Percentiles rank a stretch among this genome's conserved stretches.
Evolutionary conservation across 495 filamentous ascomycete genomes (phyloP).

Genomic region (Podospora fimiseda): DNA sequence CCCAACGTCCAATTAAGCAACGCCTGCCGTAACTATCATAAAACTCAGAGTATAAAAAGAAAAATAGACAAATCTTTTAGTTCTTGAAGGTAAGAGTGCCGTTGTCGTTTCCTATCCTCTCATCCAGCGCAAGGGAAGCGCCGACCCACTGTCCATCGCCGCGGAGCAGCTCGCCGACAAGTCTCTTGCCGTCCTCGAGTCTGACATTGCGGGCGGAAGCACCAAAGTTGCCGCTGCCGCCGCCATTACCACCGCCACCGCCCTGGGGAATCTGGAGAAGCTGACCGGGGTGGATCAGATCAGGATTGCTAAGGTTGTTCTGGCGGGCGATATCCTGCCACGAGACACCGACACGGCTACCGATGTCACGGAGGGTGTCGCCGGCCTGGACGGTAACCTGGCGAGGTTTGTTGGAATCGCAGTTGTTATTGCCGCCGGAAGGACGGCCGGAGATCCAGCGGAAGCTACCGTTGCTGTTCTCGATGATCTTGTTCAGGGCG

Average conservation of each 20-base stretch:
- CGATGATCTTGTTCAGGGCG: constrained; percentile 28
- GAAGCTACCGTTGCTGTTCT: constrained; percentile 30
- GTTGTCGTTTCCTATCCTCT: constrained; percentile 36
- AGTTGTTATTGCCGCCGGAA: constrained; percentile 4
- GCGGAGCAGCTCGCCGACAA: constrained; percentile 34
- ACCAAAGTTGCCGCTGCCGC: constrained; percentile 31
- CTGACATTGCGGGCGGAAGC: constrained; percentile 33
- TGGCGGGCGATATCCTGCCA: constrained; percentile 27
- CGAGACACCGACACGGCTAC: constrained; percentile 13
- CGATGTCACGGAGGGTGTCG: constrained; percentile 32
- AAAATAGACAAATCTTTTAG: background rate
- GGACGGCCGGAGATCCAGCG: constrained; percentile 18
- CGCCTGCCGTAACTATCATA: too few relatives aligned
- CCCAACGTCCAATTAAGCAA: too few relatives aligned
- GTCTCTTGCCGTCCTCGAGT: constrained; percentile 32
- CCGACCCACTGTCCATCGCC: constrained; percentile 29
- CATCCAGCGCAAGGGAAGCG: constrained; percentile 33
- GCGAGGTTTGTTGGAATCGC: background rate
- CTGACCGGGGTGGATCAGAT: constrained; percentile 35
- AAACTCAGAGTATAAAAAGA: background rate
- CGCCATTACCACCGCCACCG: constrained; percentile 19
- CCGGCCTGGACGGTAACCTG: constrained; percentile 27
- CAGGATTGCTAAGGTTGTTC: constrained; percentile 30
- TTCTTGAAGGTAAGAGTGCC: constrained; percentile 20
- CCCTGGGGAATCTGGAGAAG: constrained; percentile 27